These are phyloP conservation scores for Jaapia argillacea DNA, from an alignment of 768 basidiomycete genomes.

Conservation along the genomic window DNA sequence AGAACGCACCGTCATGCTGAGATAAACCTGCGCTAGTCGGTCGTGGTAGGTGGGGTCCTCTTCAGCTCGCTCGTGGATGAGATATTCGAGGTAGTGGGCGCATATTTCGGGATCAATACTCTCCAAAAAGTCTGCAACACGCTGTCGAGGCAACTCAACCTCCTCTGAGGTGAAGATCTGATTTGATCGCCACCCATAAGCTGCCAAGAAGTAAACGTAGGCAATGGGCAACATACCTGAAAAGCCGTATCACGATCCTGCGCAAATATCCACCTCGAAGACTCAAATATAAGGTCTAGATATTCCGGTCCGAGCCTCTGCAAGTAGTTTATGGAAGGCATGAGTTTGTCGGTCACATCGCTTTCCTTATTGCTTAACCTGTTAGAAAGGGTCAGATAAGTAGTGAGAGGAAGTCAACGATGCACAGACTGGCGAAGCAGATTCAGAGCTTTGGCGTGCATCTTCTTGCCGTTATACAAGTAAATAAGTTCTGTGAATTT, in stretches of 20 bases:
- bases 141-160: slow-evolving; percentile 73
- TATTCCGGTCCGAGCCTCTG: slow-evolving; percentile 85
- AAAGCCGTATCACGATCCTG: slow-evolving; percentile 65
- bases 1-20: slow-evolving; percentile 51
- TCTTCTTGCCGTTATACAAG: slow-evolving; percentile 89
- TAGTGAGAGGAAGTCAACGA: neutral
- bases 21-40: slow-evolving; percentile 80
- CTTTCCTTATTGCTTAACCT: slow-evolving; percentile 76
- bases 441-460: slow-evolving; percentile 82
- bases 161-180: slow-evolving; percentile 97
- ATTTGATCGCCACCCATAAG: neutral
- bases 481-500: slow-evolving; percentile 88
- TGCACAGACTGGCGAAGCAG: slow-evolving; percentile 75
- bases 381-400: slow-evolving; percentile 1
- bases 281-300: slow-evolving; percentile 70
- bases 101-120: slow-evolving; percentile 59
- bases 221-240: slow-evolving; percentile 34
- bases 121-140: slow-evolving; percentile 74
- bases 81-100: slow-evolving; percentile 73
- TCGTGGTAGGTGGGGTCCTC: slow-evolving; percentile 68
- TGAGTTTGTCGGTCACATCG: slow-evolving; percentile 69
- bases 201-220: neutral
- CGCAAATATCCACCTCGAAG: slow-evolving; percentile 80
- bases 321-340: slow-evolving; percentile 80
- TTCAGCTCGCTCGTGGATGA: slow-evolving; percentile 70